Evolutionary conservation across 805 yeast genomes (phyloP), one percentile per base, ranked within the genome.

Genomic region (Wickerhamomyces chambardii): DNA sequence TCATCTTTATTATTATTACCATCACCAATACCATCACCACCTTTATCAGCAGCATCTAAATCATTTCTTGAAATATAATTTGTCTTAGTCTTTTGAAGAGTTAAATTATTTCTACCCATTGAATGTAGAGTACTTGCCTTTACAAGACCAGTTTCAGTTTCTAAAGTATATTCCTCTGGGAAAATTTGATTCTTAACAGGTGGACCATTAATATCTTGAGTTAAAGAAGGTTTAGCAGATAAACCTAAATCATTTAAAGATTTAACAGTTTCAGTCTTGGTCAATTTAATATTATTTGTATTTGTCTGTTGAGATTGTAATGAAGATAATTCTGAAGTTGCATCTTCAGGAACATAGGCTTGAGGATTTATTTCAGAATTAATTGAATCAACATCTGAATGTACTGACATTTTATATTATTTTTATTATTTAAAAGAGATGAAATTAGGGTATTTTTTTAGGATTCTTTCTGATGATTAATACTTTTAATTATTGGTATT

Each of bases 101-200:
- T 51, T 2, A 61, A 43, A 7, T 52, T 42, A 1, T 63, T 57
- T 52, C 92, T 71, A 26, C 95, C 92, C 25, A 84, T 42, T 8
- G 70, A 65, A 31, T 71, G 81, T 45, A 86, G 63, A 1, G 95
- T 81, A 30, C 75, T 63, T 1, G 79, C 84, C 2, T 90, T 92
- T 12, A 87, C 96, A 36, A 87, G 64, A 43, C 96, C 96, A 6
- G 95, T 84, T 35, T 71, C 70, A 0, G 96, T 87, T 63, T 87
- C 96, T 56, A 87, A 44, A 6, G 87, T 82, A 55, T 84, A 87
- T 55, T 87, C 95, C 64, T 87, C 96, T 8, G 96, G 96, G 67
- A 87, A 87, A 26, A 86, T 79, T 14, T 90, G 83, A 42, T 71
- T 70, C 40, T 66, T 70, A 17, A 72, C 66, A 47, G 47, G 61